phyloP scores from a whole-genome alignment of 371 early-diverging fungal species.

The Dichotomocladium elegans region DNA sequence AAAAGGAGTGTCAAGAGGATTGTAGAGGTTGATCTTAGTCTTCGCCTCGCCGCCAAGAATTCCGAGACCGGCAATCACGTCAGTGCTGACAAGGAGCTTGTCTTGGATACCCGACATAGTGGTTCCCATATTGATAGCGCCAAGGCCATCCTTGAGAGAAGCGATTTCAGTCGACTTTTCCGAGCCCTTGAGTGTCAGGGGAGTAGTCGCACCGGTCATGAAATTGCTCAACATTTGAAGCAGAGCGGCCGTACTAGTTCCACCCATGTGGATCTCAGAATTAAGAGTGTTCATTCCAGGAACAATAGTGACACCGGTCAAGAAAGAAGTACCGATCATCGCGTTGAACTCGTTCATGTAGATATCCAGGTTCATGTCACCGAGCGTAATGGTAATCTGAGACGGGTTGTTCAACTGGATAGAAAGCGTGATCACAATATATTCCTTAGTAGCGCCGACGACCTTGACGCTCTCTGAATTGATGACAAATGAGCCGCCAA shows the following conservation, averaged over 20 bases:
- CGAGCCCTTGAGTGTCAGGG: constrained; percentile 41
- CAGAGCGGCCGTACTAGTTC: constrained; percentile 17
- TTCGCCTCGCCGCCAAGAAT: constrained; percentile 18
- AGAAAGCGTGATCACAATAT: neutral
- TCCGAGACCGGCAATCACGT: neutral
- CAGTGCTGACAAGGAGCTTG: constrained; percentile 21
- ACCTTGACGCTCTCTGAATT: neutral
- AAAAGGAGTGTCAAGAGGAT: constrained; percentile 43
- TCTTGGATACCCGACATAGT: constrained; percentile 42
- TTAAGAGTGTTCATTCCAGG: constrained; percentile 48
- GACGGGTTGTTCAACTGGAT: constrained; percentile 36
- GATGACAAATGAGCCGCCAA: constrained; percentile 40
- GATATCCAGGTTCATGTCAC: constrained; percentile 45
- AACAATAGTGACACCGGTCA: constrained; percentile 34
- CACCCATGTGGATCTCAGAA: constrained; percentile 37
- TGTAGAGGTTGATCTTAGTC: constrained; percentile 38
- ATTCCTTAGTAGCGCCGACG: constrained; percentile 21
- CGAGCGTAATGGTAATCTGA: constrained; percentile 48
- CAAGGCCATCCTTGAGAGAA: constrained; percentile 41
- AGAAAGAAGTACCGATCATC: constrained; percentile 30
- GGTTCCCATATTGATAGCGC: constrained; percentile 40
- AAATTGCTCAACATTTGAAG: constrained; percentile 27
- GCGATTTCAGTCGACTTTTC: constrained; percentile 33
- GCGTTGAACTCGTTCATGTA: constrained; percentile 28
- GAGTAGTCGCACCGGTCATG: constrained; percentile 35